Conservation (phyloP, 495 filamentous ascomycete genomes). For the Penicillium desertorum region DNA sequence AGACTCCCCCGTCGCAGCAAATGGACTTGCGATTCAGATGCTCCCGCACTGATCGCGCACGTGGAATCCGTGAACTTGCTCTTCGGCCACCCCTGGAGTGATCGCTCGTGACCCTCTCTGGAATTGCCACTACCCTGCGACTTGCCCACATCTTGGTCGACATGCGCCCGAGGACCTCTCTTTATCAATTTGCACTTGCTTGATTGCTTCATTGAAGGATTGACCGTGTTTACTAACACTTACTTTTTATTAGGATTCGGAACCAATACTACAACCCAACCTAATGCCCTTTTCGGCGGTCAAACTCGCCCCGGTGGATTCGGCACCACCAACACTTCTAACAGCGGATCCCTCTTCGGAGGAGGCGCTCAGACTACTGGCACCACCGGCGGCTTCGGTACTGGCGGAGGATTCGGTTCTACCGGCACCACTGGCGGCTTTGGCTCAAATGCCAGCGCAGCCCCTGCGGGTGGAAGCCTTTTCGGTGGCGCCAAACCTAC, state of each 20-base stretch:
- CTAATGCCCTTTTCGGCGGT: slow-evolving; percentile 40
- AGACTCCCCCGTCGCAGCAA: neutral
- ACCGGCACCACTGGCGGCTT: slow-evolving; percentile 31
- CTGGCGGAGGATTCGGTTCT: slow-evolving; percentile 26
- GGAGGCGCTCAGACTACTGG: slow-evolving; percentile 31
- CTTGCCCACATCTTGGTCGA: slow-evolving; percentile 12
- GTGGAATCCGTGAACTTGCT: neutral
- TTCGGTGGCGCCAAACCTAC: slow-evolving; percentile 48
- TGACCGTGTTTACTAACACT: slow-evolving; percentile 20
- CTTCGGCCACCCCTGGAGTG: neutral
- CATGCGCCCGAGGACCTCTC: slow-evolving; percentile 20
- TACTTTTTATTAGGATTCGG: slow-evolving; percentile 39
- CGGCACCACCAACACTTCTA: slow-evolving; percentile 43
- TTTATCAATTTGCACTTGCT: slow-evolving; percentile 25
- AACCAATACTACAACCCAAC: slow-evolving; percentile 34
- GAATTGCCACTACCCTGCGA: neutral
- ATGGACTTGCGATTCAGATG: neutral
- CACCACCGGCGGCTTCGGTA: slow-evolving; percentile 49
- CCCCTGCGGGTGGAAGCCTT: slow-evolving; percentile 40
- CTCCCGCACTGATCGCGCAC: neutral
- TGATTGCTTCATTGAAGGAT: slow-evolving; percentile 4
- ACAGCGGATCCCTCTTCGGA: slow-evolving; percentile 54
- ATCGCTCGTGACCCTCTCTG: neutral
- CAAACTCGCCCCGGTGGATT: slow-evolving; percentile 47
- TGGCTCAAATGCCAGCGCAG: slow-evolving; percentile 46